phyloP scores from a whole-genome alignment of 352 stramenopile species.

The Pythium biforme region DNA sequence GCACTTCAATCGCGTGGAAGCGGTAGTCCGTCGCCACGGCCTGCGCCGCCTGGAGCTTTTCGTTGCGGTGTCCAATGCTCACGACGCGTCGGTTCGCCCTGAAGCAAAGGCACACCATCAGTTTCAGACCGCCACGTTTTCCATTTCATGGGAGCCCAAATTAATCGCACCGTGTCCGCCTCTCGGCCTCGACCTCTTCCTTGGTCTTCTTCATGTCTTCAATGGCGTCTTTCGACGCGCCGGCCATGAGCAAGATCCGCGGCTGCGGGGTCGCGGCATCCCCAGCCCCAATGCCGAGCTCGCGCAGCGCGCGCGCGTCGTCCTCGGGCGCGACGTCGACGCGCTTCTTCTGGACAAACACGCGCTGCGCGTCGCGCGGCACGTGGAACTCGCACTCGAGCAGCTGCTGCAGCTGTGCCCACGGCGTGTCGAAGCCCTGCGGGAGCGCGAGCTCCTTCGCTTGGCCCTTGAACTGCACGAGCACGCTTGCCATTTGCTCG shows the following conservation, averaged over 20 bases:
- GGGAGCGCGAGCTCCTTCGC: slow-evolving; percentile 32
- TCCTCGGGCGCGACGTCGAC: slow-evolving; percentile 34
- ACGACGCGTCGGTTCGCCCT: slow-evolving; percentile 59
- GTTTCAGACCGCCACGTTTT: not conserved
- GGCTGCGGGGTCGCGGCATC: slow-evolving; percentile 17
- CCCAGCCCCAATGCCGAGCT: not conserved
- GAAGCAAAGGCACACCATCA: not conserved
- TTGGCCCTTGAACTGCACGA: slow-evolving; percentile 49
- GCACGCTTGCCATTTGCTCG: slow-evolving; percentile 36
- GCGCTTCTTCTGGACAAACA: slow-evolving; percentile 56
- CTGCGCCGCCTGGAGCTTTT: slow-evolving; percentile 34
- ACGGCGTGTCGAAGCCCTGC: slow-evolving; percentile 22
- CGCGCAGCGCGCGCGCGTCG: not conserved
- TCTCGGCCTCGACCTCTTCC: slow-evolving; percentile 35
- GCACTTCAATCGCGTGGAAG: slow-evolving; percentile 70
- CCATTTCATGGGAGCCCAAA: not conserved
- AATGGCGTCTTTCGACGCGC: slow-evolving; percentile 46
- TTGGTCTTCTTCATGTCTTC: slow-evolving; percentile 52
- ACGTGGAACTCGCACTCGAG: slow-evolving; percentile 34
- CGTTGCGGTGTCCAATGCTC: slow-evolving; percentile 55
- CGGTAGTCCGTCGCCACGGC: slow-evolving; percentile 49
- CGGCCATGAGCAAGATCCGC: slow-evolving; percentile 42
- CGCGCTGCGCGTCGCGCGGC: slow-evolving; percentile 42
- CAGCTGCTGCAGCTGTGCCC: slow-evolving; percentile 38
- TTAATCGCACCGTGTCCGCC: slow-evolving; percentile 30